phyloP scores from a whole-genome alignment of 345 rosid species.

The Crucihimalaya himalaica region DNA sequence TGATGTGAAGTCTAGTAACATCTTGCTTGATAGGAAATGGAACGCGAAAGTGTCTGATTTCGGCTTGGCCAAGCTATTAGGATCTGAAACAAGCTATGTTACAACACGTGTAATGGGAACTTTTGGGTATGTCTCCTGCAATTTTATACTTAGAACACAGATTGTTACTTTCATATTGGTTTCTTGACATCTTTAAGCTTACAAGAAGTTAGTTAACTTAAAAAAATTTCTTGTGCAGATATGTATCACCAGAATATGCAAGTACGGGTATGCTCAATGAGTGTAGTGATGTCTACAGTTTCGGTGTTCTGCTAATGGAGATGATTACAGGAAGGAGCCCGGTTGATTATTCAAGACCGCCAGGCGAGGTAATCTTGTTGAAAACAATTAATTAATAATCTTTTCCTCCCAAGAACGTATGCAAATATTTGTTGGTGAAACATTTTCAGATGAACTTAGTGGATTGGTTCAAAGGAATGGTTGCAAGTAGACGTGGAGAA shows the following conservation, averaged over 20 bases:
- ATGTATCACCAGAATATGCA: constrained; percentile 96
- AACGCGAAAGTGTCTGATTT: constrained; percentile 87
- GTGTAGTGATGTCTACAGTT: constrained; percentile 93
- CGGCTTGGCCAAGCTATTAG: constrained; percentile 88
- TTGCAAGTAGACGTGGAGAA: constrained; percentile 82
- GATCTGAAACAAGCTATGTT: constrained; percentile 83
- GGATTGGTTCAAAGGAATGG: constrained; percentile 98
- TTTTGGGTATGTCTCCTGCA: constrained; percentile 52
- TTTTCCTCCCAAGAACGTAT: neutral
- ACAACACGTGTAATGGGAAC: constrained; percentile 99
- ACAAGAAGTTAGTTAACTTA: no score
- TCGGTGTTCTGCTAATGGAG: constrained; percentile 94
- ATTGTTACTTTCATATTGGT: no score
- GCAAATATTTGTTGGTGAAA: constrained; percentile 3
- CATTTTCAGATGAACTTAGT: constrained; percentile 76
- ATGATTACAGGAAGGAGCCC: constrained; percentile 93
- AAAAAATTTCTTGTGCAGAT: constrained; percentile 40
- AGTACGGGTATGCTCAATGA: constrained; percentile 96
- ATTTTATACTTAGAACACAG: no score
- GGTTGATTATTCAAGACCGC: constrained; percentile 76
- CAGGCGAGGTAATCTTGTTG: constrained; percentile 72
- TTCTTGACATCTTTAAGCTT: no score
- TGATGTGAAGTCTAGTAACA: constrained; percentile 91
- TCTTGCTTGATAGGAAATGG: constrained; percentile 83
- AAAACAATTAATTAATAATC: neutral